Evolutionary conservation across 1,284 basidiomycete species (phyloP).

Genomic region (Tilletiopsis washingtonensis): DNA sequence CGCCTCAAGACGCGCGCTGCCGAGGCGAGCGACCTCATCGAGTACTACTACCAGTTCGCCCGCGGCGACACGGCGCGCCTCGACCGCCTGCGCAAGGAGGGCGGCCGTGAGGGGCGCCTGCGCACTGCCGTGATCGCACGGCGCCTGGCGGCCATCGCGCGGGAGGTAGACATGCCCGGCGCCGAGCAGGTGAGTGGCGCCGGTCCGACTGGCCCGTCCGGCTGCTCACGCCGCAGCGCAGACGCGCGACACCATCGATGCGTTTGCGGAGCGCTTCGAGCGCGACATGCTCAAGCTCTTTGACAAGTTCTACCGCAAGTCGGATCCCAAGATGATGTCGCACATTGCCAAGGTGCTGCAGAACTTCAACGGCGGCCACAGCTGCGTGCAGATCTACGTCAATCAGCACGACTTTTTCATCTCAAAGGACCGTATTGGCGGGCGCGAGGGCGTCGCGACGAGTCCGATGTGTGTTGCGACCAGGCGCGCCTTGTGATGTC

Average conservation of each 20-base stretch:
- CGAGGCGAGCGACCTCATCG: constrained; percentile 86
- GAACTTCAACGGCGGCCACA: constrained; percentile 94
- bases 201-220: neutral
- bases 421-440: constrained; percentile 59
- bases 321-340: constrained; percentile 99
- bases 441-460: constrained; percentile 57
- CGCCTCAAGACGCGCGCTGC: constrained; percentile 85
- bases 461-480: constrained; percentile 56
- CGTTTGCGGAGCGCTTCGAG: constrained; percentile 96
- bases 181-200: constrained; percentile 15
- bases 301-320: constrained; percentile 75
- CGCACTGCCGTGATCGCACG: constrained; percentile 85
- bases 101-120: constrained; percentile 63
- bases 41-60: constrained; percentile 87
- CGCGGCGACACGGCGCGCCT: constrained; percentile 71
- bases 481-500: neutral
- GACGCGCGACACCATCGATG: constrained; percentile 61
- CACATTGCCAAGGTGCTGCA: constrained; percentile 94
- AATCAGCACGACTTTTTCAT: constrained; percentile 79
- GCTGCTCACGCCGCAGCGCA: constrained; percentile 1
- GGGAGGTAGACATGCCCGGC: constrained; percentile 62
- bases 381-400: constrained; percentile 96
- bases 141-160: constrained; percentile 76
- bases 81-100: constrained; percentile 73
- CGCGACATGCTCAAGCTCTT: constrained; percentile 96